Evolutionary conservation across 2,329 filamentous ascomycete genomes (phyloP).

Genomic region (Claviceps humidiphila): DNA sequence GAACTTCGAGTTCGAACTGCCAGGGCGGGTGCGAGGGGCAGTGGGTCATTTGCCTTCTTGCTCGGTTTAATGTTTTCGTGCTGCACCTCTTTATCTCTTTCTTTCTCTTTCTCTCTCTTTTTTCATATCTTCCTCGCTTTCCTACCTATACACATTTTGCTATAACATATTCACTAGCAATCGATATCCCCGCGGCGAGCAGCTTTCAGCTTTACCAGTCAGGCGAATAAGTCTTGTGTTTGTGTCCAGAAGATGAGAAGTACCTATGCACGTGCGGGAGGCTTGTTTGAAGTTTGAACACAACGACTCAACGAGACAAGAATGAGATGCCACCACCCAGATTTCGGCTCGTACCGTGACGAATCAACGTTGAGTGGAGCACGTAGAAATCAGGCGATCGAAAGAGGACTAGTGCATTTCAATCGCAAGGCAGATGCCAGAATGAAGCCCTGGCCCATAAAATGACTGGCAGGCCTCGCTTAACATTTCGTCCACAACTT

Average conservation of each 20-base stretch:
- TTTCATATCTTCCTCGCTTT: background rate
- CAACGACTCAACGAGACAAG: slow-evolving; percentile 1
- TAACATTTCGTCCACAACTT: slow-evolving; percentile 27
- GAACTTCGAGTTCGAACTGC: background rate
- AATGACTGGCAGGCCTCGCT: slow-evolving; percentile 17
- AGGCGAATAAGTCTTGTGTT: background rate
- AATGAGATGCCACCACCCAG: background rate
- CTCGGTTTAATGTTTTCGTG: too few relatives aligned
- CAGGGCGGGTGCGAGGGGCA: slow-evolving; percentile 1
- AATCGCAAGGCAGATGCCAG: slow-evolving; percentile 12
- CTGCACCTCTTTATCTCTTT: background rate
- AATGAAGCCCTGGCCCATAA: background rate
- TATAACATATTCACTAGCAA: slow-evolving; percentile 15
- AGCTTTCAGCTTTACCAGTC: background rate
- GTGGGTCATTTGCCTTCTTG: background rate
- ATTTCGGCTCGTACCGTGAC: slow-evolving; percentile 4
- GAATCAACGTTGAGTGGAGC: slow-evolving; percentile 4
- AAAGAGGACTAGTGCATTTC: slow-evolving; percentile 4
- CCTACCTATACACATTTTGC: slow-evolving; percentile 1
- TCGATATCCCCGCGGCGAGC: slow-evolving; percentile 13
- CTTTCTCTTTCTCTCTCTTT: background rate
- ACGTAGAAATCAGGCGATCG: background rate
- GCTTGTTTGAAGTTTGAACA: background rate
- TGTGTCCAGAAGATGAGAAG: background rate
- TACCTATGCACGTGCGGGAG: background rate